Evolutionary conservation across 2,329 filamentous ascomycete species (phyloP).

Genomic region (Xylariaceae sp.): DNA sequence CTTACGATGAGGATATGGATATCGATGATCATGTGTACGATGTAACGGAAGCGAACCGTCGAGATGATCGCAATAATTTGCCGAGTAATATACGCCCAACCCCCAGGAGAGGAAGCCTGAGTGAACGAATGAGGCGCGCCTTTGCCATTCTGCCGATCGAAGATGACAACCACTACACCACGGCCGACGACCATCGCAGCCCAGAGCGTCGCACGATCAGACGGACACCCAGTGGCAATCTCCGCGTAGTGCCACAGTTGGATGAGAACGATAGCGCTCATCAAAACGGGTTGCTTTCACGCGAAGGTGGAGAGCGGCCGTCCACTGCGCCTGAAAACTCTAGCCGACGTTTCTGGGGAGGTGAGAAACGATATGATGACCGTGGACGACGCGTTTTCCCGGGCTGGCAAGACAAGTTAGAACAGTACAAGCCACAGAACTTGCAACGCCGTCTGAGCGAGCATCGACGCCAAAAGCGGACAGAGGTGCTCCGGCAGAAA

Average conservation of each 20-base stretch:
- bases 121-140: constrained; percentile 50
- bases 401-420: constrained; percentile 44
- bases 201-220: constrained; percentile 54
- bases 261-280: constrained; percentile 40
- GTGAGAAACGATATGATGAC: constrained; percentile 31
- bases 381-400: constrained; percentile 32
- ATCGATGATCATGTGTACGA: constrained; percentile 29
- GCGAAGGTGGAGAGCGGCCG: constrained; percentile 30
- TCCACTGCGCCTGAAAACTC: constrained; percentile 34
- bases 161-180: constrained; percentile 36
- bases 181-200: constrained; percentile 33
- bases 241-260: constrained; percentile 53
- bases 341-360: constrained; percentile 27
- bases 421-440: constrained; percentile 45
- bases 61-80: constrained; percentile 44
- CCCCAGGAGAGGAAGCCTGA: constrained; percentile 36
- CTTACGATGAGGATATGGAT: constrained; percentile 35
- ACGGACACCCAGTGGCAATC: constrained; percentile 54
- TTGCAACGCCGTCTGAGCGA: constrained; percentile 54
- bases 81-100: constrained; percentile 44
- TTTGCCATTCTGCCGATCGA: constrained; percentile 56
- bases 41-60: constrained; percentile 32
- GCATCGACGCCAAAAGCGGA: constrained; percentile 52
- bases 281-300: constrained; percentile 23
- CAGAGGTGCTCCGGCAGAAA: constrained; percentile 52